Base-by-base conservation (phyloP, 148 eudicot genomes). In the Talinum fruticosum region DNA sequence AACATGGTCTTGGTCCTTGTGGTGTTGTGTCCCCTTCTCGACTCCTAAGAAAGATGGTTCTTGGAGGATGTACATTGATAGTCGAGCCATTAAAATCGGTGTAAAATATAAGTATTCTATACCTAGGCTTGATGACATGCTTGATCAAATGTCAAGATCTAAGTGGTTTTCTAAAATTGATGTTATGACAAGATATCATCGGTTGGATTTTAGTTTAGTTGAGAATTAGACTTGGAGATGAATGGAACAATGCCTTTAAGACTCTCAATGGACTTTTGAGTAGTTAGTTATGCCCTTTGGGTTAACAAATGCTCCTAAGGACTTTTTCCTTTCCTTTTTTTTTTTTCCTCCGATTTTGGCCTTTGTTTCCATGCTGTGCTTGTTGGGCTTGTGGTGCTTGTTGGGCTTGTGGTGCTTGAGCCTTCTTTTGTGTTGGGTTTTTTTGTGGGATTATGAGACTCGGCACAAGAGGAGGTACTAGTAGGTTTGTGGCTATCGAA, bases 111-210 rank as follows among this genome's bases (percentile, higher is more conserved):
- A 21, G 72, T 69, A 16, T 69, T 47, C 16, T 15, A 29, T 66
- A 33, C 69, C 69, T 33, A 38, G 74, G 23, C 33, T 70, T 24
- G 74, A 71, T n/a, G 54, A n/a, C 1, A 71, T 47, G 75, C 8
- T 72, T 5, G 75, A 28, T 47, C n/a, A 45, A 29, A 72, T 72
- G 61, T 16, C 36, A 15, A 21, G 61, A 14, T 45, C 75, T 45
- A 72, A 29, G 8, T 72, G 61, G 61, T 47, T 69, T 36, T 72
- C 61, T 30, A 72, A 72, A 28, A 4, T 32, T 15, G 53, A 72
- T 12, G 26, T 44, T 45, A 26, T 53, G 41, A 26, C n/a, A 45
- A 8, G 61, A 28, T 72, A 47, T 15, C 35, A 72, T 45, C 74
- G 7, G 7, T 37, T 7, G 7, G 7, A 37, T 37, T 37, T 37